Evolutionary conservation across 1,284 basidiomycete species (phyloP).

Genomic region (Fomitopsis palustris): DNA sequence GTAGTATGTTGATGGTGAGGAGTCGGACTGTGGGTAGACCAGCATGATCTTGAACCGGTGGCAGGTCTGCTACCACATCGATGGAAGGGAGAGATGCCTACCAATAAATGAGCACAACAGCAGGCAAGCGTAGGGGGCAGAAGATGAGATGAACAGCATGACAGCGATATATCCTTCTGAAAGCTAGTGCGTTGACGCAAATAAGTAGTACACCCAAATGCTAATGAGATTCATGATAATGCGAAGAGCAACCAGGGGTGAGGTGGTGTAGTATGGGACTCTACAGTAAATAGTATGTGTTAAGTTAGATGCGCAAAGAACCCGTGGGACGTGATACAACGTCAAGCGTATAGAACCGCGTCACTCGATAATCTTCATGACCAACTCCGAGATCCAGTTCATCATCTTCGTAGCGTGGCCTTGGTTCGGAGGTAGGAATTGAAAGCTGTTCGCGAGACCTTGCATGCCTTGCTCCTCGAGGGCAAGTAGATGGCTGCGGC

Average conservation of each 20-base stretch:
- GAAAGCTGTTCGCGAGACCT: slow-evolving; percentile 64
- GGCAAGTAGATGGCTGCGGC: slow-evolving; percentile 46
- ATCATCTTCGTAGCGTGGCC: slow-evolving; percentile 61
- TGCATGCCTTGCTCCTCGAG: slow-evolving; percentile 71
- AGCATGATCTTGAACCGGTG: too few species aligned
- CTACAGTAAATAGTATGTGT: slow-evolving; percentile 2
- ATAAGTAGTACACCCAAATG: neutral
- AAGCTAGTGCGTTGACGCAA: neutral
- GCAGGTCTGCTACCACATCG: too few species aligned
- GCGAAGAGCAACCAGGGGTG: neutral
- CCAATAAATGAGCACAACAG: neutral
- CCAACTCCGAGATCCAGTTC: slow-evolving; percentile 69
- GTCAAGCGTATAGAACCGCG: neutral
- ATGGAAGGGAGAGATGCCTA: too few species aligned
- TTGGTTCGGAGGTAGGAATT: slow-evolving; percentile 59
- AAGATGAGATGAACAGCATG: neutral
- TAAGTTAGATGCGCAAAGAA: slow-evolving; percentile 8
- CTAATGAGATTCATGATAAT: neutral
- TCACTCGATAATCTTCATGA: slow-evolving; percentile 50
- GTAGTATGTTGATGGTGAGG: too few species aligned
- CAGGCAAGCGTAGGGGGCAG: neutral
- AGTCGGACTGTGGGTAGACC: neutral
- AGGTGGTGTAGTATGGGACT: neutral
- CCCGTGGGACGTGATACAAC: neutral
- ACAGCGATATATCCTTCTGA: neutral